These are phyloP conservation scores for Phytophthora pini DNA, from an alignment of 352 stramenopile genomes.

Conservation along the genomic window DNA sequence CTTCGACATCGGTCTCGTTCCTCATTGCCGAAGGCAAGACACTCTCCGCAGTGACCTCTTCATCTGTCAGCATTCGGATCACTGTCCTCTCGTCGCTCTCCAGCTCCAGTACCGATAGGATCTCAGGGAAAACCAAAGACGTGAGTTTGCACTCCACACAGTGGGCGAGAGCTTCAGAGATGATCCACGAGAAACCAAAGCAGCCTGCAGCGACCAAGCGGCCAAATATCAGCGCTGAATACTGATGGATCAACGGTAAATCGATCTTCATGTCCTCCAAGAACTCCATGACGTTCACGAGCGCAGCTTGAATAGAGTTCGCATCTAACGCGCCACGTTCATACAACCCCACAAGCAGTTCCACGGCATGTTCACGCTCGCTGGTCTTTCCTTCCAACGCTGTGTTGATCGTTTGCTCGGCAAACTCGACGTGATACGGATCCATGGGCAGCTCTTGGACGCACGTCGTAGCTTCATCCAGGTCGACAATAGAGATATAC, in stretches of 20 bases:
- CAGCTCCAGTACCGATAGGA: conserved; percentile 72
- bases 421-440: conserved; percentile 65
- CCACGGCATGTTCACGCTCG: conserved; percentile 72
- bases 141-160: conserved; percentile 70
- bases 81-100: conserved; percentile 75
- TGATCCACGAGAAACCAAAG: conserved; percentile 86
- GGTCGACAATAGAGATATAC: conserved; percentile 79
- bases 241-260: conserved; percentile 83
- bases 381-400: conserved; percentile 78
- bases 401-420: conserved; percentile 73
- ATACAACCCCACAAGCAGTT: conserved; percentile 83
- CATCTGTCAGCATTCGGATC: conserved; percentile 78
- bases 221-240: conserved; percentile 76
- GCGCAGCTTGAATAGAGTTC: conserved; percentile 71
- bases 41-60: conserved; percentile 68
- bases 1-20: conserved; percentile 53
- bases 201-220: conserved; percentile 79
- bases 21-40: conserved; percentile 55
- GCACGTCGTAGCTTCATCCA: conserved; percentile 78
- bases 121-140: conserved; percentile 75
- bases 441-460: conserved; percentile 70
- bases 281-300: conserved; percentile 81
- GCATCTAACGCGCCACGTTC: conserved; percentile 67
- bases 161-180: conserved; percentile 60
- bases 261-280: conserved; percentile 89